phyloP scores from a whole-genome alignment of 2,329 filamentous ascomycete species.

The Cytospora schulzeri region DNA sequence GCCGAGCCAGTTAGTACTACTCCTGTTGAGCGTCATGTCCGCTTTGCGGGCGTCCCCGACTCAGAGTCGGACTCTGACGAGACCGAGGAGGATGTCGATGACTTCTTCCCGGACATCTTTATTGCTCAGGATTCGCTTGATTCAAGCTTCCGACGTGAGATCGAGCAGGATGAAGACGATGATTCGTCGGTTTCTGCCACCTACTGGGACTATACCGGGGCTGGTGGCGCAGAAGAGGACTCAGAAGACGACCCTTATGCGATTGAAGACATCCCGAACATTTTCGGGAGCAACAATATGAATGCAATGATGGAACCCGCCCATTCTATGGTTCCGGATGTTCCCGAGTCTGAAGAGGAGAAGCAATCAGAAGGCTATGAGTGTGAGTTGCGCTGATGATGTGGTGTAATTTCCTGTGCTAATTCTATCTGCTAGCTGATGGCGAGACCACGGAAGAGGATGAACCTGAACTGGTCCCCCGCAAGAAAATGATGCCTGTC shows the following conservation, averaged over 20 bases:
- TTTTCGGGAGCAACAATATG: slow-evolving; percentile 11
- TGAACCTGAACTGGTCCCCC: slow-evolving; percentile 51
- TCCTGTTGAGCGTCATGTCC: slow-evolving; percentile 65
- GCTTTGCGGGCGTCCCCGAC: slow-evolving; percentile 68
- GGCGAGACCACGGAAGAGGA: slow-evolving; percentile 66
- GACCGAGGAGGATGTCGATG: slow-evolving; percentile 61
- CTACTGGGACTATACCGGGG: slow-evolving; percentile 64
- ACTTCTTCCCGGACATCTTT: slow-evolving; percentile 78
- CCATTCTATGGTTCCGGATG: slow-evolving; percentile 10
- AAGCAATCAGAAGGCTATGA: slow-evolving; percentile 54
- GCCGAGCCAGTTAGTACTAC: slow-evolving; percentile 20
- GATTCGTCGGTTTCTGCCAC: slow-evolving; percentile 60
- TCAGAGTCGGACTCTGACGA: slow-evolving; percentile 67
- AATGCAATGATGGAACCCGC: neutral
- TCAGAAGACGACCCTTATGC: slow-evolving; percentile 33
- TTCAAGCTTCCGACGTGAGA: slow-evolving; percentile 70
- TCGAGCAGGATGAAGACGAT: slow-evolving; percentile 64
- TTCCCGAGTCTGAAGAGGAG: slow-evolving; percentile 20
- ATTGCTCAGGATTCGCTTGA: slow-evolving; percentile 74
- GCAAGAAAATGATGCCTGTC: slow-evolving; percentile 44
- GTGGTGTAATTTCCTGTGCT: slow-evolving; percentile 36
- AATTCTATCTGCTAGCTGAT: slow-evolving; percentile 51
- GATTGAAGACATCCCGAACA: slow-evolving; percentile 17
- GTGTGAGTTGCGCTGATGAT: slow-evolving; percentile 50
- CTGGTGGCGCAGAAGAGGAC: slow-evolving; percentile 41